Evolutionary conservation across 2,329 filamentous ascomycete genomes (phyloP), one percentile per base, ranked within the genome.

Genomic region (Colletotrichum eremochloae): DNA sequence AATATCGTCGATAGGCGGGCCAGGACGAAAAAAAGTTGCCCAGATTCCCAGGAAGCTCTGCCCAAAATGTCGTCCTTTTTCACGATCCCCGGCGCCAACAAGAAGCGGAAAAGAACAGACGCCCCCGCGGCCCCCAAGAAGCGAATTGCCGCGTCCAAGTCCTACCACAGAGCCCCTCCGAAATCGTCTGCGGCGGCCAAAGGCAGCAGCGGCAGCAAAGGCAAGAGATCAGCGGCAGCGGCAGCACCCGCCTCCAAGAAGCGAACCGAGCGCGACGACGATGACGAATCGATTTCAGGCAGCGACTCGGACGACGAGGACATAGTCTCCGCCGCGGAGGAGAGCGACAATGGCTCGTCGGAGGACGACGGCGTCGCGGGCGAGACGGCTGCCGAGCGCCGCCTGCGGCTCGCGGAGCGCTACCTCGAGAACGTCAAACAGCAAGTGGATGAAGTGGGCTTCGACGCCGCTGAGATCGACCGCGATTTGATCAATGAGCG

Each of bases 391-490:
- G 95, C 94, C 46, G 95, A 98, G 80, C 92, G 94, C 81, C 89
- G 96, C 77, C 84, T 97, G 78, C 91, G 94, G 75, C 88, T 99
- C 38, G 96, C 96, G 40, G 94, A 98, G 84, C 91, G 94, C 78
- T 98, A 99, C 81, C 88, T 99, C 67, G 93, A 97, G 67, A 97
- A 97, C 80, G 91, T 98, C 74, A 91, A 93, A 78, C 89, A 93
- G 78, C 93, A 97, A 76, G 91, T 94, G 70, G 92, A 97, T 76
- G 93, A 94, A 75, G 88, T 88, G 65, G 96, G 95, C 50, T 99
- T 98, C 79, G 95, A 99, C 82, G 96, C 96, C 9, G 95, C 92
- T 76, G 94, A 98, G 65, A 93, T 99, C 71, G 96, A 98, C 83
- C 89, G 93, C 71, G 96, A 99, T 79, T 85, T 98, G 77, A 95